These are phyloP conservation scores for Ophiostoma sp. DNA, from an alignment of 2,329 filamentous ascomycete species.

Conservation along the genomic window DNA sequence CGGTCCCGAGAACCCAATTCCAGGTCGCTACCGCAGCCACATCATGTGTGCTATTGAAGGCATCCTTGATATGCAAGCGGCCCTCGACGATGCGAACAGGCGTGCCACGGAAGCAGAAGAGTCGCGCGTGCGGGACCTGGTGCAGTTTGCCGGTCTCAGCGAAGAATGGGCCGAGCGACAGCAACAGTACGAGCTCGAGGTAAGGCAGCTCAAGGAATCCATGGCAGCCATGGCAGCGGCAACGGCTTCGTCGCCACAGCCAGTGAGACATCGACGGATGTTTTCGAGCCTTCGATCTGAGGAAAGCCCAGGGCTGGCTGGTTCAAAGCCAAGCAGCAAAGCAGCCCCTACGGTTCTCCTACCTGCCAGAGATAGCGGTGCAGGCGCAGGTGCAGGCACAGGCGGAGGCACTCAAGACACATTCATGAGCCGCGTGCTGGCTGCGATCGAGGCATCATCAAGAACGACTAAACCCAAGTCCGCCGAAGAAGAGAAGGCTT, in stretches of 20 bases:
- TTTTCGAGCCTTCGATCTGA: constrained; percentile 1
- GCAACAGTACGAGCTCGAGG: constrained; percentile 36
- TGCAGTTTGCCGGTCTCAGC: constrained; percentile 36
- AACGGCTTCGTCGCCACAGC: constrained; percentile 19
- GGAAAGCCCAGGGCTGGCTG: neutral
- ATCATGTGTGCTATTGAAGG: constrained; percentile 39
- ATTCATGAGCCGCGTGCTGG: neutral
- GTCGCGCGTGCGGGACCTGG: constrained; percentile 33
- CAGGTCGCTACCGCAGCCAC: constrained; percentile 41
- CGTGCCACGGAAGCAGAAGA: constrained; percentile 32
- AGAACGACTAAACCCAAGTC: neutral
- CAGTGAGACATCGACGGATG: neutral
- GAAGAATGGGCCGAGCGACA: constrained; percentile 40
- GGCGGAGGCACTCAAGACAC: neutral
- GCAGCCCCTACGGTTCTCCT: neutral
- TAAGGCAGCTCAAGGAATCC: constrained; percentile 39
- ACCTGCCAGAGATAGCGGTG: neutral
- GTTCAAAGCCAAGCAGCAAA: neutral
- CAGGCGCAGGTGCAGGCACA: neutral
- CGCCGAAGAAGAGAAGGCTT: neutral
- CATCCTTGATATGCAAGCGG: constrained; percentile 31
- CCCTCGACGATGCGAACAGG: constrained; percentile 28
- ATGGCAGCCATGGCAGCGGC: constrained; percentile 27
- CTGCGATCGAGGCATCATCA: constrained; percentile 8
- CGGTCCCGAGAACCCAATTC: constrained; percentile 32